These are phyloP conservation scores for Lactarius evosmus DNA, from an alignment of 768 basidiomycete genomes.

Conservation along the genomic window DNA sequence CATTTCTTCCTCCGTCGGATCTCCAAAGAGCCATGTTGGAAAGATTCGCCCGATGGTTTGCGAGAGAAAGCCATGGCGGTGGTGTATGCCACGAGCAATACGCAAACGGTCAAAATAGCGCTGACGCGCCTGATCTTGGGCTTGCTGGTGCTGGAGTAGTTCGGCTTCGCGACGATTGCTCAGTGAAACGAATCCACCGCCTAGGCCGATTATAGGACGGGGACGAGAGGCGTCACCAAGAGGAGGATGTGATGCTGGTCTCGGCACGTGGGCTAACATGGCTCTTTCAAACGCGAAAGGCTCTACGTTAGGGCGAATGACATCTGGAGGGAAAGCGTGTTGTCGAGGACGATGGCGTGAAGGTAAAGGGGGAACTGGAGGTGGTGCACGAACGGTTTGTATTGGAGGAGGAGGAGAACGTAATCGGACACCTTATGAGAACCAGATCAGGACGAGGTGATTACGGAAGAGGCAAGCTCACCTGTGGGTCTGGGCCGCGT, in stretches of 20 bases:
- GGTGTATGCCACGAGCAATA: constrained; percentile 18
- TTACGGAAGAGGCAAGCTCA: constrained; percentile 29
- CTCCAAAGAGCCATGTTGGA: constrained; percentile 26
- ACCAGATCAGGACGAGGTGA: constrained; percentile 4
- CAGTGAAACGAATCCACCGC: constrained; percentile 56
- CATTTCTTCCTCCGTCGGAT: constrained; percentile 25
- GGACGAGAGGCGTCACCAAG: constrained; percentile 50
- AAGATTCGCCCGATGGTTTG: constrained; percentile 20
- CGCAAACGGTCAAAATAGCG: constrained; percentile 19
- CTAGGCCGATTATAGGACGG: constrained; percentile 59
- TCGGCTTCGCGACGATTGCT: constrained; percentile 31
- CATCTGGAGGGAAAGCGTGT: constrained; percentile 35
- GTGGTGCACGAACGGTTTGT: constrained; percentile 38
- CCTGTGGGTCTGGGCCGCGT: constrained; percentile 12
- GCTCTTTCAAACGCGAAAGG: constrained; percentile 52
- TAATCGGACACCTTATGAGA: constrained; percentile 15
- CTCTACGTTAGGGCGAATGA: constrained; percentile 48
- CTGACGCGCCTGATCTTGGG: constrained; percentile 19
- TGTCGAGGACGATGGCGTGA: constrained; percentile 37
- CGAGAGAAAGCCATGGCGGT: constrained; percentile 24
- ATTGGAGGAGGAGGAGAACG: constrained; percentile 28
- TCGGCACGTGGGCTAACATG: constrained; percentile 30
- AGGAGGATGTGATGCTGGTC: constrained; percentile 32
- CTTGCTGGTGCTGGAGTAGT: constrained; percentile 18
- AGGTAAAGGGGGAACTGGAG: constrained; percentile 53